Evolutionary conservation across 352 stramenopile species (phyloP).

Genomic region (Pythium myriotylum): DNA sequence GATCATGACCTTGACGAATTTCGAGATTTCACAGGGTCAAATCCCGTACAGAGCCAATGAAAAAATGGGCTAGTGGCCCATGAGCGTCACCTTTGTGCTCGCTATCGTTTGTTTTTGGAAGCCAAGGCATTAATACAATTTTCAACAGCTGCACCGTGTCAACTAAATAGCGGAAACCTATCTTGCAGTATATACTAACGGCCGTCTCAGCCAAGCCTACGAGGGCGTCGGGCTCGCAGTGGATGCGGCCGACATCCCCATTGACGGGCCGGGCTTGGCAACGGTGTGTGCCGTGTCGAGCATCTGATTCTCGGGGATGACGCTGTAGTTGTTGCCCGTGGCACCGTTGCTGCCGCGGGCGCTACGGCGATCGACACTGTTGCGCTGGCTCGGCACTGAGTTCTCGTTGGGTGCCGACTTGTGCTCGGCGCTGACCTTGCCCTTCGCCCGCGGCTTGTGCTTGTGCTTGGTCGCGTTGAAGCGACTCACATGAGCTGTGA

Average conservation of each 20-base stretch:
- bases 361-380: slow-evolving; percentile 7
- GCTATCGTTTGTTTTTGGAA: no score
- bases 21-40: no score
- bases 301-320: slow-evolving; percentile 13
- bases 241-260: background rate
- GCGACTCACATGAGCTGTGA: slow-evolving; percentile 22
- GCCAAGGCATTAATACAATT: no score
- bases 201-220: no score
- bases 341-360: slow-evolving; percentile 5
- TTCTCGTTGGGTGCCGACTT: slow-evolving; percentile 9
- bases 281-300: background rate
- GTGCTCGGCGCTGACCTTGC: background rate
- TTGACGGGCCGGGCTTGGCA: background rate
- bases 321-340: slow-evolving; percentile 17
- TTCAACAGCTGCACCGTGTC: no score
- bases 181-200: no score
- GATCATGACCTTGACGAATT: no score
- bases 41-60: no score
- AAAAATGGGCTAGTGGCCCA: no score
- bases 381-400: slow-evolving; percentile 4
- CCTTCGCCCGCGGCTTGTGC: slow-evolving; percentile 9
- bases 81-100: no score
- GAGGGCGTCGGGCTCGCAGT: no score
- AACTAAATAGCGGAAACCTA: no score
- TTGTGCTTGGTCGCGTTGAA: slow-evolving; percentile 23